These are phyloP conservation scores for Aspergillus hancockii DNA, from an alignment of 495 filamentous ascomycete genomes.

Conservation along the genomic window DNA sequence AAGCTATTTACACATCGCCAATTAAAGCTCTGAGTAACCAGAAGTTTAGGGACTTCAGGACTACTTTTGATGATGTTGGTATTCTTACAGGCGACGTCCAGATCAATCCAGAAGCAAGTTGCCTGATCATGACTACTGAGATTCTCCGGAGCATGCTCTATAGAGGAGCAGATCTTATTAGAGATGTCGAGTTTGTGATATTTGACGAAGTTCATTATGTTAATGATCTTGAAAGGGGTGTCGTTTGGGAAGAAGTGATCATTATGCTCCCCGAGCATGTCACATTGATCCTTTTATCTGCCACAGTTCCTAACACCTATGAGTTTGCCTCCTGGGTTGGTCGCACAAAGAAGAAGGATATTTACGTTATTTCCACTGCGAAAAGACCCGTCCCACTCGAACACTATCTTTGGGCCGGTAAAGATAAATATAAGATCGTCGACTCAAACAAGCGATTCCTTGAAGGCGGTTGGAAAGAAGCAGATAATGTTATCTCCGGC, in stretches of 20 bases:
- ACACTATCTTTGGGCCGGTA: conserved; percentile 93
- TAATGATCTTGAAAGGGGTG: conserved; percentile 94
- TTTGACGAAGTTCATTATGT: conserved; percentile 99
- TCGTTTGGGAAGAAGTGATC: conserved; percentile 99
- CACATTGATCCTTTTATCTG: conserved; percentile 90
- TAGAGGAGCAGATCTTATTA: conserved; percentile 90
- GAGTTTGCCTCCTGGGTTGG: conserved; percentile 99
- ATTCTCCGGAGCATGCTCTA: conserved; percentile 98
- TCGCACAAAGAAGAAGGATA: conserved; percentile 96
- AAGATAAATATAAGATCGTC: conserved; percentile 91
- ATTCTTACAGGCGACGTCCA: conserved; percentile 98
- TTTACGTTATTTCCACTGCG: conserved; percentile 96
- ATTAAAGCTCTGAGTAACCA: conserved; percentile 99
- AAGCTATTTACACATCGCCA: conserved; percentile 97
- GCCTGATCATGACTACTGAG: conserved; percentile 98
- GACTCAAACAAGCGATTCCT: conserved; percentile 87
- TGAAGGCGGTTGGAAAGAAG: conserved; percentile 91
- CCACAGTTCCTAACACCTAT: conserved; percentile 94
- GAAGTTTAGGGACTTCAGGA: conserved; percentile 93
- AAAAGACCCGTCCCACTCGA: conserved; percentile 94
- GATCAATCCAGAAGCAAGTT: conserved; percentile 96
- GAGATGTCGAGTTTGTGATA: conserved; percentile 98
- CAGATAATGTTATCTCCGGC: conserved; percentile 77
- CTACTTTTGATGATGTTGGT: conserved; percentile 89
- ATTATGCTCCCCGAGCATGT: conserved; percentile 99